Evolutionary conservation across 2,329 filamentous ascomycete genomes (phyloP).

Genomic region (Calonectria leucothoes): DNA sequence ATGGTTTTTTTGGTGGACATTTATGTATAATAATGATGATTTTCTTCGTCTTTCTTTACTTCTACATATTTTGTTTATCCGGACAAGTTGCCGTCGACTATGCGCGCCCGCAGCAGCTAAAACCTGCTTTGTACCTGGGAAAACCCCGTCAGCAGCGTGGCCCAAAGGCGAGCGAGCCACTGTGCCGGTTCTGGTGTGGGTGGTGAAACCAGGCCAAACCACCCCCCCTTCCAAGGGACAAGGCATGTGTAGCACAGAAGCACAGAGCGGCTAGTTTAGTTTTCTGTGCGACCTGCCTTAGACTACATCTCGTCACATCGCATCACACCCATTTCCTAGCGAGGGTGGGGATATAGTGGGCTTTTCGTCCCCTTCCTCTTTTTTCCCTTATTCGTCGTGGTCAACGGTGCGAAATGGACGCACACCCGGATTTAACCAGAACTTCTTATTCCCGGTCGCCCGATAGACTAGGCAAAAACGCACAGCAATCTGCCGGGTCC

Average conservation of each 20-base stretch:
- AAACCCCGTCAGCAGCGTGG: not conserved
- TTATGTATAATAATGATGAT: too few species aligned
- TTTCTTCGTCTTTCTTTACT: too few species aligned
- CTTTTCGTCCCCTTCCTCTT: not conserved
- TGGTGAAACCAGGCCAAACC: constrained; percentile 13
- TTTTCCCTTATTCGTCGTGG: not conserved
- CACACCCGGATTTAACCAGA: not conserved
- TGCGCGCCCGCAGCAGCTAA: too few species aligned
- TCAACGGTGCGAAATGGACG: not conserved
- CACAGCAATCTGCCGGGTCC: not conserved
- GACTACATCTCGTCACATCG: constrained; percentile 20
- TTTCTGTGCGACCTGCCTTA: constrained; percentile 21
- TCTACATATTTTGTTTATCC: not conserved
- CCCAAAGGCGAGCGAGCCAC: too few species aligned
- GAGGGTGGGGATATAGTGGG: constrained; percentile 9
- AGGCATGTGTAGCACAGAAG: constrained; percentile 16
- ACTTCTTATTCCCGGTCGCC: not conserved
- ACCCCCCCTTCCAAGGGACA: not conserved
- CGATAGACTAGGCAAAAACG: not conserved
- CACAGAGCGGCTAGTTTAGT: constrained; percentile 16
- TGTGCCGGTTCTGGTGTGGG: constrained; percentile 19
- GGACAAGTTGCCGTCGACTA: not conserved
- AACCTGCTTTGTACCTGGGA: not conserved
- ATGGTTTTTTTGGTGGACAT: not conserved
- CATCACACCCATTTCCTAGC: constrained; percentile 22